These are phyloP conservation scores for Penicillium freii DNA, from an alignment of 2,329 filamentous ascomycete species.

Conservation along the genomic window DNA sequence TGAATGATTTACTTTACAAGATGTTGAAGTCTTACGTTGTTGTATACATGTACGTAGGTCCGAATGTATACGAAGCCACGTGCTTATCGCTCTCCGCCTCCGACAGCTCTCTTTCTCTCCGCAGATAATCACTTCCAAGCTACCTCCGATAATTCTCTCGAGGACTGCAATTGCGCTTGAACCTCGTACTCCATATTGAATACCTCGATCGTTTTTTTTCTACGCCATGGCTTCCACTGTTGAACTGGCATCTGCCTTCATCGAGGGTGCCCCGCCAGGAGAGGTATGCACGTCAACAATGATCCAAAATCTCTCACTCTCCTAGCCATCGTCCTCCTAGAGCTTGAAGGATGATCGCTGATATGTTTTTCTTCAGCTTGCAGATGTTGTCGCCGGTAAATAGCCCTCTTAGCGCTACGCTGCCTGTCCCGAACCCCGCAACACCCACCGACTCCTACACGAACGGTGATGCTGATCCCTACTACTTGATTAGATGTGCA, in stretches of 20 bases:
- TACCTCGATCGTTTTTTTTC: background rate
- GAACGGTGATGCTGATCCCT: constrained; percentile 18
- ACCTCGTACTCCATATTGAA: background rate
- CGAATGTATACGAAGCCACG: constrained; percentile 13
- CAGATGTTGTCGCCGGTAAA: constrained; percentile 82
- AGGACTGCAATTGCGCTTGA: background rate
- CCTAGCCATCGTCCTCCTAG: constrained; percentile 4
- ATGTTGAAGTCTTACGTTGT: background rate
- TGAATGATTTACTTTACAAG: background rate
- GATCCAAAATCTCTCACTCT: background rate
- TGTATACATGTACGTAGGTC: background rate
- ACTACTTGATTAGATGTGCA: constrained; percentile 71
- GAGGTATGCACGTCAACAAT: constrained; percentile 62
- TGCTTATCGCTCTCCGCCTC: constrained; percentile 23
- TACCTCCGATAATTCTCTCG: background rate
- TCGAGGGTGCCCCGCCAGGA: constrained; percentile 90
- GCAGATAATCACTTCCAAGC: background rate
- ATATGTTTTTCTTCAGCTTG: constrained; percentile 58
- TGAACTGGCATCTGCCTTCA: constrained; percentile 75
- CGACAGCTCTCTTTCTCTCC: constrained; percentile 20
- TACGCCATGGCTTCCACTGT: constrained; percentile 47
- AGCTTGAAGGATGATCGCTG: constrained; percentile 29
- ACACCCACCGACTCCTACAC: constrained; percentile 13
- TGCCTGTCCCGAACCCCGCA: constrained; percentile 5
- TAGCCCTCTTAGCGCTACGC: constrained; percentile 17